phyloP scores from a whole-genome alignment of 345 rosid genomes.

The Aquilaria malaccensis region DNA sequence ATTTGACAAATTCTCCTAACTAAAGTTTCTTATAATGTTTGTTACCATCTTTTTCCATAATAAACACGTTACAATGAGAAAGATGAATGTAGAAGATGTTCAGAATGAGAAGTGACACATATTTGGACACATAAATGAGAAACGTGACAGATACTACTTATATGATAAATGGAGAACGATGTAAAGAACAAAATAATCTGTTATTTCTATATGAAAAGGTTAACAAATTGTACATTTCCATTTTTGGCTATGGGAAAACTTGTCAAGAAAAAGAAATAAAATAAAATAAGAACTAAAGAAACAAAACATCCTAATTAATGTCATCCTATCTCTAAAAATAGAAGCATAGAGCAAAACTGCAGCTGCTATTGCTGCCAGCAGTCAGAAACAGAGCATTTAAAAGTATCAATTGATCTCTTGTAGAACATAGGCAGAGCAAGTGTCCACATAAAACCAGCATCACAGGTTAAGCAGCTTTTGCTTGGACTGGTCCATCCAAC shows the following conservation, averaged over 20 bases:
- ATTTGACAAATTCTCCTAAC: too few relatives aligned
- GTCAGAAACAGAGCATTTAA: background rate
- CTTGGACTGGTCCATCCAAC: constrained; percentile 12
- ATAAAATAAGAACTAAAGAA: too few relatives aligned
- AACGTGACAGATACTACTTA: too few relatives aligned
- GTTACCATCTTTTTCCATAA: too few relatives aligned
- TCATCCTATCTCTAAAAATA: constrained; percentile 4
- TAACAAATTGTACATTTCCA: constrained; percentile 15
- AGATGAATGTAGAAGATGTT: too few relatives aligned
- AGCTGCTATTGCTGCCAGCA: constrained; percentile 10
- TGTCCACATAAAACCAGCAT: constrained; percentile 14
- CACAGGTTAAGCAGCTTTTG: constrained; percentile 14
- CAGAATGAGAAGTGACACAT: too few relatives aligned
- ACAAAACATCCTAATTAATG: too few relatives aligned
- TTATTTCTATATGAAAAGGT: constrained; percentile 14
- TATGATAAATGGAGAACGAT: background rate
- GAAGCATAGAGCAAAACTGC: constrained; percentile 12
- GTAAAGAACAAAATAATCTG: constrained; percentile 22
- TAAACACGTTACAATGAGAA: too few relatives aligned
- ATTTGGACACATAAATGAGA: too few relatives aligned
- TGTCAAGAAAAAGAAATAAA: constrained; percentile 1
- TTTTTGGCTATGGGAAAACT: constrained; percentile 5
- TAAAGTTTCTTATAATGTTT: too few relatives aligned
- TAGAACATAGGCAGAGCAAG: constrained; percentile 28
- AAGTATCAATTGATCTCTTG: constrained; percentile 12